Conservation (phyloP, 495 filamentous ascomycete species). For the Aspergillus nidulans region DNA sequence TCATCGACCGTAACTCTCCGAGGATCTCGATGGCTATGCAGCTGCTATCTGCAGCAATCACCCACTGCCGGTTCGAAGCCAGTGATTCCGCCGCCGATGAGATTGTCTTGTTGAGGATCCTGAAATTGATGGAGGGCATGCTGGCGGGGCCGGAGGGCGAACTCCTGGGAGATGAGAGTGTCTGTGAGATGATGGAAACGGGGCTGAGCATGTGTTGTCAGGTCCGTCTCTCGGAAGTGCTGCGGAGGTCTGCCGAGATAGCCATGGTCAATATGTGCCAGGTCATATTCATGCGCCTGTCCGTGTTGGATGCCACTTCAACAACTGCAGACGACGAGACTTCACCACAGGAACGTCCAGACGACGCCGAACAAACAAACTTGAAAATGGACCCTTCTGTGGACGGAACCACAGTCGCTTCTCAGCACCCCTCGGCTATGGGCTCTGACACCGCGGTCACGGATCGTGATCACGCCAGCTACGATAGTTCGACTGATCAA, state of each 20-base stretch:
- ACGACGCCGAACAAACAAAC: conserved; percentile 35
- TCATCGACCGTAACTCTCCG: conserved; percentile 77
- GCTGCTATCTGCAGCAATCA: conserved; percentile 87
- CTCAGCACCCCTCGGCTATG: conserved; percentile 42
- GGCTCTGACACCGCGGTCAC: conserved; percentile 37
- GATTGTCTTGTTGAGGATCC: conserved; percentile 85
- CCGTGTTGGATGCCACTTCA: conserved; percentile 70
- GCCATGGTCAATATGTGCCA: conserved; percentile 99
- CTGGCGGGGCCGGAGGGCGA: conserved; percentile 88
- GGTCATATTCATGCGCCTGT: conserved; percentile 89
- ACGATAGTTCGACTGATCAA: conserved; percentile 33
- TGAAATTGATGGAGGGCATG: conserved; percentile 98
- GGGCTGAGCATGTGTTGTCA: conserved; percentile 97
- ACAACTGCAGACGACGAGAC: conserved; percentile 53
- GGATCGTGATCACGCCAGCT: conserved; percentile 33
- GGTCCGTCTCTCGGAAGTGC: conserved; percentile 81
- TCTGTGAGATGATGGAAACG: conserved; percentile 99
- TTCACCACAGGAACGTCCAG: conserved; percentile 53
- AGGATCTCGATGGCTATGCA: conserved; percentile 90
- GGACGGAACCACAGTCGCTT: conserved; percentile 61
- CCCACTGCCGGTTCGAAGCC: conserved; percentile 95
- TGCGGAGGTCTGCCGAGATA: conserved; percentile 89
- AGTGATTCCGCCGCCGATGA: conserved; percentile 93
- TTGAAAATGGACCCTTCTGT: conserved; percentile 87
- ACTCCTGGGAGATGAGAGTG: conserved; percentile 89